These are phyloP conservation scores for Massariosphaeria phaeospora DNA, from an alignment of 495 filamentous ascomycete genomes.

Conservation along the genomic window DNA sequence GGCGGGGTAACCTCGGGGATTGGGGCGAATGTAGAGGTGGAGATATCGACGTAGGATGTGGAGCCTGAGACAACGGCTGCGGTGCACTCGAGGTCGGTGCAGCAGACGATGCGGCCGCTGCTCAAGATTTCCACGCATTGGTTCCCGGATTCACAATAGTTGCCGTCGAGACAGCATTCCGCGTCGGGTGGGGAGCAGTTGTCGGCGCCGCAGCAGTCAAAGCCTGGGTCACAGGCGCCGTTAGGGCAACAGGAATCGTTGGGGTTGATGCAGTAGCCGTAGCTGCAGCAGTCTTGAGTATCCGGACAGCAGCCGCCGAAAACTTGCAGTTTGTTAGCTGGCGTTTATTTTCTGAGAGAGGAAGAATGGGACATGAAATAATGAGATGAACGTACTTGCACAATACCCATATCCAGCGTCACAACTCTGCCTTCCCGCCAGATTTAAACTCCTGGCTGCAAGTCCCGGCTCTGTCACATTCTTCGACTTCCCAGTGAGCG, in stretches of 20 bases:
- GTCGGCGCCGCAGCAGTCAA: constrained; percentile 32
- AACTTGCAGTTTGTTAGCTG: constrained; percentile 8
- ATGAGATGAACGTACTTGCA: constrained; percentile 19
- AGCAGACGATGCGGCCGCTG: constrained; percentile 20
- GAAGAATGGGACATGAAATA: neutral
- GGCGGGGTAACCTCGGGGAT: neutral
- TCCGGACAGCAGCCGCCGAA: constrained; percentile 34
- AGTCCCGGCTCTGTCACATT: constrained; percentile 12
- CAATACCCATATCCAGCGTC: constrained; percentile 34
- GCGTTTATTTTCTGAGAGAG: neutral
- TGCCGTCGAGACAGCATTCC: constrained; percentile 34
- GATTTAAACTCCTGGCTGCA: constrained; percentile 8
- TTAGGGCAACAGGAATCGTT: constrained; percentile 30
- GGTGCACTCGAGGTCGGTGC: constrained; percentile 20
- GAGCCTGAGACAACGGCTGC: constrained; percentile 20
- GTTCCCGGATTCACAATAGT: constrained; percentile 34
- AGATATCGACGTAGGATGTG: constrained; percentile 1
- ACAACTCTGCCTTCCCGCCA: constrained; percentile 31
- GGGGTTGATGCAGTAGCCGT: constrained; percentile 29
- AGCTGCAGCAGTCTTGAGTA: constrained; percentile 28
- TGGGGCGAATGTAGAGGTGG: neutral
- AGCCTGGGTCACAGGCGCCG: constrained; percentile 28
- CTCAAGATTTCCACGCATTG: constrained; percentile 20
- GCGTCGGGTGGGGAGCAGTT: constrained; percentile 30
- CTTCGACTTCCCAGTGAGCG: constrained; percentile 11